Conservation (phyloP, 2,329 filamentous ascomycete genomes). For the Pseudomassariella vexata region DNA sequence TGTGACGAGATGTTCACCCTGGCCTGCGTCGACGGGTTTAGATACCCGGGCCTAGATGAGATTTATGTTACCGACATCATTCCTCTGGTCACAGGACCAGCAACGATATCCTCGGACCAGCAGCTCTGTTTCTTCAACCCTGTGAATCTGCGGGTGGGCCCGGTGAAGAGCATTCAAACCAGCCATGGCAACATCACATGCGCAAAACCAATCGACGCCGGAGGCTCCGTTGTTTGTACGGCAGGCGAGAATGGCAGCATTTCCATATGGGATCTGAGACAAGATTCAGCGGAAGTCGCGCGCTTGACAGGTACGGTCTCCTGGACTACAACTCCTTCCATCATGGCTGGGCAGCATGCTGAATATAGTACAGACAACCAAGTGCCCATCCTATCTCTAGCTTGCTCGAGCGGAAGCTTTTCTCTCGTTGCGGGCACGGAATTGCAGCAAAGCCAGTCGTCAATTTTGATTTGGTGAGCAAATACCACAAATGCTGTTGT, state of each 20-base stretch:
- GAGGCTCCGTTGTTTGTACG: conserved; percentile 54
- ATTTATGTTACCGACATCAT: conserved; percentile 56
- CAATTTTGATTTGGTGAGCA: conserved; percentile 54
- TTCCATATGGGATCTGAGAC: conserved; percentile 59
- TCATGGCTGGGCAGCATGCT: too few species aligned
- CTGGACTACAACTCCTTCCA: too few species aligned
- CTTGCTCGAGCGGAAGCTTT: conserved; percentile 50
- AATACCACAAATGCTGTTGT: not conserved
- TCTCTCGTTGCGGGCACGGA: conserved; percentile 70
- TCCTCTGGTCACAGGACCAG: conserved; percentile 45
- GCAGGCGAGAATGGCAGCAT: conserved; percentile 67
- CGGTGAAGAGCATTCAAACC: conserved; percentile 40
- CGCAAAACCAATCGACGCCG: conserved; percentile 48
- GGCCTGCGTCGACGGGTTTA: conserved; percentile 30
- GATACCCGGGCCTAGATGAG: conserved; percentile 30
- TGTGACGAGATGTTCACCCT: conserved; percentile 40
- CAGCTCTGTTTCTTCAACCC: conserved; percentile 62
- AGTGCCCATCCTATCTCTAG: conserved; percentile 58
- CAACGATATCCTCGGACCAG: conserved; percentile 65
- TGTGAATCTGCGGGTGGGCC: conserved; percentile 43
- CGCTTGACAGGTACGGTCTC: conserved; percentile 39
- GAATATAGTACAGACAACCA: conserved; percentile 32
- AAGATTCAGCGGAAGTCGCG: conserved; percentile 34
- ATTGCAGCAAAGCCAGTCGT: conserved; percentile 56
- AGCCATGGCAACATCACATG: conserved; percentile 60